A percentile compares a stretch with the other conserved stretches of the same genome.
Evolutionary conservation across 352 stramenopile species (phyloP).

Genomic region (Halophytophthora batemanensis): DNA sequence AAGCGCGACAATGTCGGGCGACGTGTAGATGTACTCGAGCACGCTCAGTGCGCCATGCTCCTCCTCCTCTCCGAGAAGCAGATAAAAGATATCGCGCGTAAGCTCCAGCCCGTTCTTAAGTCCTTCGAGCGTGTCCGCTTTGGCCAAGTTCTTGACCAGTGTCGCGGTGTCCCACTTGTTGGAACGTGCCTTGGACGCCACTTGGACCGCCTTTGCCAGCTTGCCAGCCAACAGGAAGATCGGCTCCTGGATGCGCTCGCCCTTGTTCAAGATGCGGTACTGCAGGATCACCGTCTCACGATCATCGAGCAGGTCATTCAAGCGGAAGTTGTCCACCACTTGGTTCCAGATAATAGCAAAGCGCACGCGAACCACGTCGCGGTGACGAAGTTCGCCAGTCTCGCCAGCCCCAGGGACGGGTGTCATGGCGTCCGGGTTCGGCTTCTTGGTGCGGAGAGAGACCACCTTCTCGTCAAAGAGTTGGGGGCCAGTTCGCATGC

Average conservation of each 20-base stretch:
- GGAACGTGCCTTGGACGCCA: slow-evolving; percentile 45
- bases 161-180: slow-evolving; percentile 48
- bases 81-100: slow-evolving; percentile 61
- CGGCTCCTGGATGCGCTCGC: slow-evolving; percentile 66
- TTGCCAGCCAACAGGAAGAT: slow-evolving; percentile 83
- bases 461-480: slow-evolving; percentile 74
- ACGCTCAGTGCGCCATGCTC: slow-evolving; percentile 46
- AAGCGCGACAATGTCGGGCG: slow-evolving; percentile 49
- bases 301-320: slow-evolving; percentile 83
- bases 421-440: slow-evolving; percentile 10
- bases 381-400: slow-evolving; percentile 22
- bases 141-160: slow-evolving; percentile 60
- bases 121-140: slow-evolving; percentile 55
- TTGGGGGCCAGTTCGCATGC: slow-evolving; percentile 54
- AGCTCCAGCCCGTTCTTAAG: slow-evolving; percentile 58
- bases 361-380: slow-evolving; percentile 61
- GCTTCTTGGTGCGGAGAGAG: slow-evolving; percentile 39
- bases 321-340: slow-evolving; percentile 79
- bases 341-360: slow-evolving; percentile 89
- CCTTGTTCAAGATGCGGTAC: slow-evolving; percentile 74
- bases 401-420: slow-evolving; percentile 12
- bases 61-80: slow-evolving; percentile 61
- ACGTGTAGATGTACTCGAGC: slow-evolving; percentile 61
- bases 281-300: slow-evolving; percentile 83
- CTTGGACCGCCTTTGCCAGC: slow-evolving; percentile 54